A percentile compares a stretch with the other conserved stretches of the same genome.
phyloP scores from a whole-genome alignment of 345 rosid species.

The Erodium maritimum region DNA sequence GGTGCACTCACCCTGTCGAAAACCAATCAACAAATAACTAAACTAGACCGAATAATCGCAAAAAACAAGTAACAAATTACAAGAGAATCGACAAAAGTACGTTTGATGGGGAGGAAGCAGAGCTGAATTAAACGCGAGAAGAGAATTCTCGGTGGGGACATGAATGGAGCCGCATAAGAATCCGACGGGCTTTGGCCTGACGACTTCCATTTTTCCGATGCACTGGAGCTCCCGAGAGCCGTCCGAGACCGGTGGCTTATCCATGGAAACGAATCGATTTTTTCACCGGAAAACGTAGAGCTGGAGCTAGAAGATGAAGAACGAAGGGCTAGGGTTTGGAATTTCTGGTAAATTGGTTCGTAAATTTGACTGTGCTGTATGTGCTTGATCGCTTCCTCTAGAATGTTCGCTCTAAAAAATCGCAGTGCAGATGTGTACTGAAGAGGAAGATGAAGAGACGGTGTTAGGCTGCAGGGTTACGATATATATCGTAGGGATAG shows the following conservation, averaged over 20 bases:
- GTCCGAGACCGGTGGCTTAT: conserved; percentile 21
- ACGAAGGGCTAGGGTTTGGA: not conserved
- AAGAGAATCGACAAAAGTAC: conserved; percentile 14
- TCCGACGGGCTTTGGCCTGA: conserved; percentile 55
- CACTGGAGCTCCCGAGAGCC: conserved; percentile 59
- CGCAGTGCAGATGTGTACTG: not conserved
- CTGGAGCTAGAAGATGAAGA: not conserved
- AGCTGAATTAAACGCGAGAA: conserved; percentile 51
- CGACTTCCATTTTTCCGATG: conserved; percentile 68
- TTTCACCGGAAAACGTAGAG: not conserved
- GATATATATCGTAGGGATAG: not conserved
- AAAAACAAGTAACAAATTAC: not conserved
- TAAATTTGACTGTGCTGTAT: no score
- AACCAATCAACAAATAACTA: conserved; percentile 2
- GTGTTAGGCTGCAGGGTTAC: not conserved
- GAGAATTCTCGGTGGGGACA: conserved; percentile 67
- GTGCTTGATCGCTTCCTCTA: not conserved
- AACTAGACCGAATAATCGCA: not conserved
- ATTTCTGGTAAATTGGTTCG: not conserved
- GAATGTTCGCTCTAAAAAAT: not conserved
- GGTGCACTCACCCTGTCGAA: conserved; percentile 61
- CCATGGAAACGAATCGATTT: conserved; percentile 18
- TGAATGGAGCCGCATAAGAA: conserved; percentile 92
- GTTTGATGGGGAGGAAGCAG: conserved; percentile 61
- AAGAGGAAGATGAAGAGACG: not conserved